Evolutionary conservation across 305 asterid genomes (phyloP).

Genomic region (Fraxinus latifolia): DNA sequence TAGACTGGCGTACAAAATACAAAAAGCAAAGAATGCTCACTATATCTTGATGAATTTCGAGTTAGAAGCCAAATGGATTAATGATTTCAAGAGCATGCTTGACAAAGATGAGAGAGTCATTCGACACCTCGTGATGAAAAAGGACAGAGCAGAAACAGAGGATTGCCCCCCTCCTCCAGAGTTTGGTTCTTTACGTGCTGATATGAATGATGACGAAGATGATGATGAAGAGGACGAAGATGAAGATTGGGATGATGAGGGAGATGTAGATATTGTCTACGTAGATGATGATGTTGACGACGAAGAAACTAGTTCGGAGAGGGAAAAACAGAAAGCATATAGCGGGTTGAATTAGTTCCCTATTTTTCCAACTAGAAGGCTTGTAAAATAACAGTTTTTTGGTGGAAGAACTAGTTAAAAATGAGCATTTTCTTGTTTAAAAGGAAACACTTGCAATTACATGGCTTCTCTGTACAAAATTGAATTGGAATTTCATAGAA

Average conservation of each 20-base stretch:
- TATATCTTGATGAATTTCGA: conserved; percentile 79
- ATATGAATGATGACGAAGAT: conserved; percentile 35
- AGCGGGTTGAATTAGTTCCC: conserved; percentile 21
- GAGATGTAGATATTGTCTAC: conserved; percentile 31
- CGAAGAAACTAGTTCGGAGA: conserved; percentile 16
- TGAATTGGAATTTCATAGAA: not conserved
- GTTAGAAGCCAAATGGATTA: conserved; percentile 70
- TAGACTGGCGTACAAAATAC: conserved; percentile 81
- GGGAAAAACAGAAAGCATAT: conserved; percentile 30
- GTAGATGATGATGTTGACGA: conserved; percentile 28
- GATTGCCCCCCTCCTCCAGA: conserved; percentile 94
- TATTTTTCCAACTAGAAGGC: not conserved
- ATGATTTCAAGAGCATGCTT: conserved; percentile 81
- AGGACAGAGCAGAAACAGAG: conserved; percentile 75
- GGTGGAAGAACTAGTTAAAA: not conserved
- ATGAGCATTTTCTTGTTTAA: not conserved
- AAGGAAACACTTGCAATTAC: not conserved
- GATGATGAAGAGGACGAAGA: conserved; percentile 37
- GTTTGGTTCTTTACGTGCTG: conserved; percentile 45
- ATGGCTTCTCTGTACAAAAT: not conserved
- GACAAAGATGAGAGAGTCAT: conserved; percentile 87
- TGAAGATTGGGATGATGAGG: conserved; percentile 40
- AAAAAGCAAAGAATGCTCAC: conserved; percentile 77
- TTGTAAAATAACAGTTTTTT: not conserved
- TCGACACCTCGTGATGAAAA: conserved; percentile 86